Evolutionary conservation across 192 early-diverging fungal species (phyloP).

Genomic region (Chytriomyces sp.): DNA sequence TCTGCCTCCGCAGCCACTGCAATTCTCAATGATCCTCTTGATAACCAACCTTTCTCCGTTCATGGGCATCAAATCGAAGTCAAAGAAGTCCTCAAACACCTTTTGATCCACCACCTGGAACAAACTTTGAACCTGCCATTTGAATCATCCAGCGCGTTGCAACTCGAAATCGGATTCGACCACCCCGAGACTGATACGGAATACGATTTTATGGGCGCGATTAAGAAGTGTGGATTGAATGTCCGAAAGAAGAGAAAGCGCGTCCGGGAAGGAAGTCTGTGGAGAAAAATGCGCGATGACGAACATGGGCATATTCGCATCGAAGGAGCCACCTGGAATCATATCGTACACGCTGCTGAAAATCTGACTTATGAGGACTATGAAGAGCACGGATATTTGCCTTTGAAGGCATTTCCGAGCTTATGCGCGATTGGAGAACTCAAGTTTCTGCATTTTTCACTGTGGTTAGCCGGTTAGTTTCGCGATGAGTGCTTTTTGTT

Average conservation of each 20-base stretch:
- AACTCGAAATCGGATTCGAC: constrained; percentile 56
- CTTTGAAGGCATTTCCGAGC: constrained; percentile 8
- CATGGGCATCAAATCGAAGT: constrained; percentile 41
- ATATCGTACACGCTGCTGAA: constrained; percentile 40
- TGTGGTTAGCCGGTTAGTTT: constrained; percentile 62
- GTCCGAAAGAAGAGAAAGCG: constrained; percentile 61
- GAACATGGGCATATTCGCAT: constrained; percentile 29
- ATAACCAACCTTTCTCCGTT: constrained; percentile 11
- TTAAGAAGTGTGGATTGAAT: constrained; percentile 60
- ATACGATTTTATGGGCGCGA: constrained; percentile 64
- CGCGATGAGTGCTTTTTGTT: background rate
- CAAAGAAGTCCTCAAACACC: constrained; percentile 63
- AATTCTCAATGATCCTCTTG: background rate
- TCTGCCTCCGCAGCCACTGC: background rate
- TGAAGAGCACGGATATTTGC: constrained; percentile 6
- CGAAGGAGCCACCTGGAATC: constrained; percentile 43
- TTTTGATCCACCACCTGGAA: constrained; percentile 50
- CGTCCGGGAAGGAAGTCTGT: background rate
- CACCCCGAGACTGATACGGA: constrained; percentile 63
- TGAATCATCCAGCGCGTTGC: constrained; percentile 54
- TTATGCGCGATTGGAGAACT: constrained; percentile 27
- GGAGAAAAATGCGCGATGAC: constrained; percentile 10
- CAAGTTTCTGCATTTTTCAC: constrained; percentile 55
- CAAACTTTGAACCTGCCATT: constrained; percentile 39
- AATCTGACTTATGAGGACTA: constrained; percentile 41